Conservation (phyloP, 257 asterid genomes). For the Misopates orontium region DNA sequence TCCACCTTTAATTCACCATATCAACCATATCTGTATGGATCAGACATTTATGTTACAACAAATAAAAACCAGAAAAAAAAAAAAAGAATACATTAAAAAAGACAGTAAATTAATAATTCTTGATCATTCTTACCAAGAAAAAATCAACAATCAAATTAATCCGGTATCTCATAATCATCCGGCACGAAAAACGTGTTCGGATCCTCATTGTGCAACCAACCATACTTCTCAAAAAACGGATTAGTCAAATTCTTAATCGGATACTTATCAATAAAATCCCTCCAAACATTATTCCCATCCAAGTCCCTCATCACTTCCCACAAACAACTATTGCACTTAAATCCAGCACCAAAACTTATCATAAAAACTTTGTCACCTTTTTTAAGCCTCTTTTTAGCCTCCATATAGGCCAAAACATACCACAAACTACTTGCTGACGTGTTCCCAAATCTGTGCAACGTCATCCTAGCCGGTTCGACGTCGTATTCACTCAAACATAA, state of each 20-base stretch:
- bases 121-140: background rate
- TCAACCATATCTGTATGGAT: too few species aligned
- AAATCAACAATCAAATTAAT: slow-evolving; percentile 15
- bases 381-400: slow-evolving; percentile 70
- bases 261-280: slow-evolving; percentile 49
- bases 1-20: too few species aligned
- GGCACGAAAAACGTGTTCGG: slow-evolving; percentile 53
- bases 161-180: slow-evolving; percentile 67
- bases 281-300: slow-evolving; percentile 66
- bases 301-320: slow-evolving; percentile 89
- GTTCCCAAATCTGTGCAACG: slow-evolving; percentile 91
- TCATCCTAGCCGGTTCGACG: slow-evolving; percentile 94
- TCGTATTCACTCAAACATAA: slow-evolving; percentile 57
- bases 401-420: slow-evolving; percentile 93
- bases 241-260: slow-evolving; percentile 56
- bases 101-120: too few species aligned
- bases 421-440: slow-evolving; percentile 90
- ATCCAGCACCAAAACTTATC: slow-evolving; percentile 94
- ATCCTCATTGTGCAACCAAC: slow-evolving; percentile 76
- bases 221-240: slow-evolving; percentile 78
- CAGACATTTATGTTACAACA: too few species aligned
- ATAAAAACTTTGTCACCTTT: slow-evolving; percentile 74
- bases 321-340: slow-evolving; percentile 85
- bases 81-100: too few species aligned
- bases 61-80: too few species aligned